Evolutionary conservation across 148 eudicot species (phyloP).

Genomic region (Pharnaceum exiguum): DNA sequence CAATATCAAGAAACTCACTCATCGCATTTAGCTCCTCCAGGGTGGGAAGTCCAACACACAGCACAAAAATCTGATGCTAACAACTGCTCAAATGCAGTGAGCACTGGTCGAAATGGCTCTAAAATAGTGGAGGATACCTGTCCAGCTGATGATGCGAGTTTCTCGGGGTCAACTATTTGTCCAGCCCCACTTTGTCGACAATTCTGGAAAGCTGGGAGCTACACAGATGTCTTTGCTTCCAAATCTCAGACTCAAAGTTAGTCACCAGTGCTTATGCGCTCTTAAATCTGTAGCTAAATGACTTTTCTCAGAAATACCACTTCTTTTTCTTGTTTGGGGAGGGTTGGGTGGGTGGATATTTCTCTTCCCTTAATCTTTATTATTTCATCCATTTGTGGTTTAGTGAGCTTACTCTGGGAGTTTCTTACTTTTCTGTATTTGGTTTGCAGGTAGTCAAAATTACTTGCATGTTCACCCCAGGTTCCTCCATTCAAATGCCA

Average conservation of each 20-base stretch:
- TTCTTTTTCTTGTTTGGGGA: conserved; percentile 5
- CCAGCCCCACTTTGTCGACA: conserved; percentile 90
- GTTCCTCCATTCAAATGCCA: conserved; percentile 93
- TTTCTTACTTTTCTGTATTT: conserved; percentile 1
- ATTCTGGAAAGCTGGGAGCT: conserved; percentile 92
- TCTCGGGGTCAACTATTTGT: conserved; percentile 45
- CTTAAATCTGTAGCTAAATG: not conserved
- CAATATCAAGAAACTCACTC: conserved; percentile 20
- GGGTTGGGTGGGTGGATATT: not conserved
- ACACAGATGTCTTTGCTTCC: conserved; percentile 38
- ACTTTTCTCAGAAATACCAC: not conserved
- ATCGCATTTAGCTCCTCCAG: conserved; percentile 21
- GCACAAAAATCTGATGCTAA: conserved; percentile 37
- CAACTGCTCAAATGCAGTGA: conserved; percentile 22
- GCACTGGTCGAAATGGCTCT: conserved; percentile 33
- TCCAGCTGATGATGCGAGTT: conserved; percentile 43
- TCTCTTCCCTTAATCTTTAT: not conserved
- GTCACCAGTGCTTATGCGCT: conserved; percentile 4
- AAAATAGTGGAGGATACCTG: conserved; percentile 37
- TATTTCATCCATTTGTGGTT: not conserved
- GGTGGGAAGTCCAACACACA: conserved; percentile 19
- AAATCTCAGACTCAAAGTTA: conserved; percentile 53
- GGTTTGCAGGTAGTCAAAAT: conserved; percentile 44
- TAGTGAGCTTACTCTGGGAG: not conserved
- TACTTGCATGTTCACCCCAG: conserved; percentile 76